Evolutionary conservation across 2,329 filamentous ascomycete species (phyloP).

Genomic region (Coniochaeta sp.): DNA sequence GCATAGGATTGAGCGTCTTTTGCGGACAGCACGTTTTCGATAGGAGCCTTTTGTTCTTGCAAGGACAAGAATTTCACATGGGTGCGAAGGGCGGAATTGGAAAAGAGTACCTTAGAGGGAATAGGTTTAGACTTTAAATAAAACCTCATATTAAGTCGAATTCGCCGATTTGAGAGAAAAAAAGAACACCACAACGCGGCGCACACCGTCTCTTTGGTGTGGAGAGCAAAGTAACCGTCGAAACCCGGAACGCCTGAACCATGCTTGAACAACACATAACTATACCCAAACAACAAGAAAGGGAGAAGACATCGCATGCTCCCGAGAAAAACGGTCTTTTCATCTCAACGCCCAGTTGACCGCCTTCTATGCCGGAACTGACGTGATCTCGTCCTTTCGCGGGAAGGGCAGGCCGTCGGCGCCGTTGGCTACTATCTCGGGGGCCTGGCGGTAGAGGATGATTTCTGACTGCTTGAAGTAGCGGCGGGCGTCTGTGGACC

Average conservation of each 20-base stretch:
- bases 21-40: background rate
- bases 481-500: constrained; percentile 86
- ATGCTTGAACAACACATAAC: background rate
- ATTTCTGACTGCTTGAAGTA: constrained; percentile 99
- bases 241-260: background rate
- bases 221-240: background rate
- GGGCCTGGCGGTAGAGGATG: constrained; percentile 81
- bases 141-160: no score
- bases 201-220: no score
- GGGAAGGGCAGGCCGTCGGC: constrained; percentile 31
- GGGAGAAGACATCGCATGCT: background rate
- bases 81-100: background rate
- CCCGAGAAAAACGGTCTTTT: background rate
- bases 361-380: constrained; percentile 24
- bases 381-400: constrained; percentile 38
- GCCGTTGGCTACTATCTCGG: constrained; percentile 40
- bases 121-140: background rate
- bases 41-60: background rate
- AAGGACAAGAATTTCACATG: background rate
- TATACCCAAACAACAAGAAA: background rate
- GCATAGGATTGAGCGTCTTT: constrained; percentile 11
- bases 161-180: no score
- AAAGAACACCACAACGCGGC: no score
- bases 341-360: constrained; percentile 1
- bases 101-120: no score